Conservation (phyloP, 2,329 filamentous ascomycete species). For the Fusarium marasasianum region DNA sequence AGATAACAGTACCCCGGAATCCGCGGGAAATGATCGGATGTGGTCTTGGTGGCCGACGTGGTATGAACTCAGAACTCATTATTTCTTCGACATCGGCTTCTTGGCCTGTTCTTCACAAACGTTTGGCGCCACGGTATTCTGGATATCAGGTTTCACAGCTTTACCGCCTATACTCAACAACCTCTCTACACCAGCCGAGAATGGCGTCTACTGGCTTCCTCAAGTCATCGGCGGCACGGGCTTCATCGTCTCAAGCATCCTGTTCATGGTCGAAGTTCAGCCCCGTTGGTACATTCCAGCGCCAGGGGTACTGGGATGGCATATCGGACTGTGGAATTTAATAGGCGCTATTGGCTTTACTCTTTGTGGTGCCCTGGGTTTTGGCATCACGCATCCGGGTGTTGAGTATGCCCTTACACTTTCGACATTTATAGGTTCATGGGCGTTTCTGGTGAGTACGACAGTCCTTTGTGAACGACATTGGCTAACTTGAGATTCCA, state of each 20-base stretch:
- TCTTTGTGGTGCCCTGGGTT: conserved; percentile 66
- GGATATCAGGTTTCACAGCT: conserved; percentile 70
- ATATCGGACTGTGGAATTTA: conserved; percentile 73
- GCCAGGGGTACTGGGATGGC: conserved; percentile 68
- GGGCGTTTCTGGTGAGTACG: conserved; percentile 54
- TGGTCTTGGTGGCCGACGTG: conserved; percentile 71
- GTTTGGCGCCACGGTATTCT: conserved; percentile 70
- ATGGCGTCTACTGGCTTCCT: conserved; percentile 67
- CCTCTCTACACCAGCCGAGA: conserved; percentile 47
- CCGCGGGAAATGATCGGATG: conserved; percentile 14
- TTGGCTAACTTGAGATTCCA: not conserved
- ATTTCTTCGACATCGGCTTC: conserved; percentile 60
- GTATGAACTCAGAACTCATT: conserved; percentile 66
- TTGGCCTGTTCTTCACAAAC: conserved; percentile 67
- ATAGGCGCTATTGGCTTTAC: conserved; percentile 72
- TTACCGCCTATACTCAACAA: conserved; percentile 61
- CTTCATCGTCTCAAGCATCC: conserved; percentile 65
- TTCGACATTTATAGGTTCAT: conserved; percentile 60
- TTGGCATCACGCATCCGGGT: conserved; percentile 50
- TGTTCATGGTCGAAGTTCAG: conserved; percentile 76
- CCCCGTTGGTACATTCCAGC: conserved; percentile 69
- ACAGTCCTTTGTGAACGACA: no score
- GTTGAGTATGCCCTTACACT: conserved; percentile 57
- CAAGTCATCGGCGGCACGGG: conserved; percentile 70
- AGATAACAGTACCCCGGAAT: not conserved